Conservation (phyloP, 75 land plant genomes). For the Pinus albicaulis region DNA sequence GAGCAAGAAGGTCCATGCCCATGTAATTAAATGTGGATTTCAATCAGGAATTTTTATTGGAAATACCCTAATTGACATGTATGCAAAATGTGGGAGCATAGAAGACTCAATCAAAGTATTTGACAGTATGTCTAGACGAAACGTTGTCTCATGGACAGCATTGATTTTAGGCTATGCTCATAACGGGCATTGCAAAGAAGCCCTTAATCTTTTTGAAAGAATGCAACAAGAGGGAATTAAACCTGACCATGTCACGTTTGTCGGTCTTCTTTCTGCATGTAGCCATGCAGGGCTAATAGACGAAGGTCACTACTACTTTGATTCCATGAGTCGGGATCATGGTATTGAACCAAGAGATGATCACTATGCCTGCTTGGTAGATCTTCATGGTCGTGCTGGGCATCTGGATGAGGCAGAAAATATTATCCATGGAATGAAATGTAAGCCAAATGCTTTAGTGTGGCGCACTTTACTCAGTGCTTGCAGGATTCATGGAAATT, state of each 20-base stretch:
- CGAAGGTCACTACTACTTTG: constrained; percentile 34
- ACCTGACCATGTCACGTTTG: constrained; percentile 53
- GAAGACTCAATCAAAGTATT: constrained; percentile 44
- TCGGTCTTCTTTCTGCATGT: constrained; percentile 55
- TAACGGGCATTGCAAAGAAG: constrained; percentile 43
- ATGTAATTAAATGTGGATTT: constrained; percentile 34
- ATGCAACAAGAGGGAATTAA: constrained; percentile 29
- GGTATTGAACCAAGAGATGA: constrained; percentile 39
- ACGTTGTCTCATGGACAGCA: constrained; percentile 66
- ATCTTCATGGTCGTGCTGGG: constrained; percentile 74
- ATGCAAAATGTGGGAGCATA: constrained; percentile 60
- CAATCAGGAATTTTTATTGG: constrained; percentile 27
- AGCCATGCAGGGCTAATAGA: constrained; percentile 60
- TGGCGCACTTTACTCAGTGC: constrained; percentile 60
- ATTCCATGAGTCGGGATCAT: constrained; percentile 34
- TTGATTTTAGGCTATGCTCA: constrained; percentile 61
- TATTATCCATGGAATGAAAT: constrained; percentile 47
- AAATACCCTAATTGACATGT: constrained; percentile 66
- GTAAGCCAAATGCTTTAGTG: constrained; percentile 40
- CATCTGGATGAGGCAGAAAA: constrained; percentile 40
- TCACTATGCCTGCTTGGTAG: constrained; percentile 60
- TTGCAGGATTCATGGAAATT: constrained; percentile 38
- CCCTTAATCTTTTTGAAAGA: constrained; percentile 28
- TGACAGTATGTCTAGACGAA: constrained; percentile 22
- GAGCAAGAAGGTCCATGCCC: constrained; percentile 41